Evolutionary conservation across 495 filamentous ascomycete species (phyloP).

Genomic region (Cryomyces antarcticus): DNA sequence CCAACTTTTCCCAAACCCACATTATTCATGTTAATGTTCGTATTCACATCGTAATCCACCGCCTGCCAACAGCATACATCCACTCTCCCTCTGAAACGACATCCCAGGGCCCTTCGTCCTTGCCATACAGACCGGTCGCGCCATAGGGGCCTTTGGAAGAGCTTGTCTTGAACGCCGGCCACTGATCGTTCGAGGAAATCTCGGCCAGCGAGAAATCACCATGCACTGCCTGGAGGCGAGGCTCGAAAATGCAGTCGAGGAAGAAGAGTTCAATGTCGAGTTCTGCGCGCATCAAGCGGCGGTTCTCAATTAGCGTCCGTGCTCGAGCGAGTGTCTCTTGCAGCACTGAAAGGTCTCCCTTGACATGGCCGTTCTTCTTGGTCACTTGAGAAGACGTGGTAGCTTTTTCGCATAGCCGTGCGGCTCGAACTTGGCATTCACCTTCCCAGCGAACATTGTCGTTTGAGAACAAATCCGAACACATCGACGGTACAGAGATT

Average conservation of each 20-base stretch:
- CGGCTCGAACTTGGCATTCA: conserved; percentile 28
- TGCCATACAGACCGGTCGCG: conserved; percentile 29
- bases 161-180: conserved; percentile 16
- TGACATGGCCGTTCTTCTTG: conserved; percentile 1
- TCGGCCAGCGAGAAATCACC: conserved; percentile 25
- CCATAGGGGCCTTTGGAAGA: conserved; percentile 32
- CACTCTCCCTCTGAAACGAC: conserved; percentile 25
- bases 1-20: too few relatives aligned
- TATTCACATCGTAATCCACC: conserved; percentile 7
- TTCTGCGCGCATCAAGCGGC: conserved; percentile 5
- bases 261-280: conserved; percentile 29
- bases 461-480: conserved; percentile 26
- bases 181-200: conserved; percentile 18
- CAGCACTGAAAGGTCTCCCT: conserved; percentile 7
- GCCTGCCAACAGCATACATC: conserved; percentile 18
- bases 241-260: conserved; percentile 27
- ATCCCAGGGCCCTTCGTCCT: conserved; percentile 22
- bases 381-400: not conserved
- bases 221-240: conserved; percentile 23
- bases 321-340: conserved; percentile 19
- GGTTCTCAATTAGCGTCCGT: conserved; percentile 19
- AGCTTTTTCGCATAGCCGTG: conserved; percentile 17
- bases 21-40: too few relatives aligned
- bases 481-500: conserved; percentile 28
- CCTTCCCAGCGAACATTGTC: conserved; percentile 24